Evolutionary conservation across 169 alveolate genomes (phyloP).

Genomic region (Toxoplasma gondii): DNA sequence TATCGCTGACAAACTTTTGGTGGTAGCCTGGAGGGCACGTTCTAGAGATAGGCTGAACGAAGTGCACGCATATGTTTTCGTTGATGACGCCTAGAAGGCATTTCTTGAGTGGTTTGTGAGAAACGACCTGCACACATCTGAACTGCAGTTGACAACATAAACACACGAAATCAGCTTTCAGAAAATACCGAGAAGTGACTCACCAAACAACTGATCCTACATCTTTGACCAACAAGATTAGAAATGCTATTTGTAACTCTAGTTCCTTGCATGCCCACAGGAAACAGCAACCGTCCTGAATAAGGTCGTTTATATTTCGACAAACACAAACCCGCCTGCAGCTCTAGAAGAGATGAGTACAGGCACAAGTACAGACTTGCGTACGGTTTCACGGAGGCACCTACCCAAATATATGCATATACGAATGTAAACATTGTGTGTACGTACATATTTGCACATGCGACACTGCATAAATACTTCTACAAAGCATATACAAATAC

Average conservation of each 20-base stretch:
- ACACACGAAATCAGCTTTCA: no score
- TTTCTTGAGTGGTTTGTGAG: neutral
- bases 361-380: neutral
- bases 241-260: no score
- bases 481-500: no score
- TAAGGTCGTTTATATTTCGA: no score
- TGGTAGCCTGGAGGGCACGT: conserved; percentile 11
- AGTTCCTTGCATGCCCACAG: no score
- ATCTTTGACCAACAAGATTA: no score
- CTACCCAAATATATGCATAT: neutral
- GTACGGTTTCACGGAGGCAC: neutral
- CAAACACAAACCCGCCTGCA: no score
- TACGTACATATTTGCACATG: neutral
- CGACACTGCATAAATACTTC: no score
- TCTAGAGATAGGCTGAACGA: neutral
- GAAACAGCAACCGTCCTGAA: no score
- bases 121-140: conserved; percentile 5
- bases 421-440: neutral
- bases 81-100: neutral
- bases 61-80: neutral
- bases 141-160: neutral
- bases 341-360: no score
- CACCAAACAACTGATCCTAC: no score
- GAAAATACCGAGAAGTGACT: no score
- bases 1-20: neutral